Evolutionary conservation across 179 eudicot species (phyloP), one percentile per base, ranked within the genome.

Genomic region (Silene vulgaris): DNA sequence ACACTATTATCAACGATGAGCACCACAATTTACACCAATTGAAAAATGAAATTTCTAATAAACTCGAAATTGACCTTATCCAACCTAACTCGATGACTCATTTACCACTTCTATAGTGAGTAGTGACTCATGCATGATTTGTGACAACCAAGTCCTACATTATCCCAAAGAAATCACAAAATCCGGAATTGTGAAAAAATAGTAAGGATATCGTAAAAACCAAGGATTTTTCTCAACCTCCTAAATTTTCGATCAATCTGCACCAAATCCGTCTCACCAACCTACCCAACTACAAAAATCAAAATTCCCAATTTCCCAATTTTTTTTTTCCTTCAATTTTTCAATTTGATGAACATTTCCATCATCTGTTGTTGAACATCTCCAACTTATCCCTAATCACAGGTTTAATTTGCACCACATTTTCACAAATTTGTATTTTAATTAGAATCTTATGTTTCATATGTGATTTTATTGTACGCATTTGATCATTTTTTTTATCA

Each of bases 201-300:
- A 13, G 67, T 8, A 12, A 17, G 37, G 40, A 3, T 7, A 50
- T 48, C 76, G 1, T 62, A 45, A 59, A 73, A 61, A 61, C 35
- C 69, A 62, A 61, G 57, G 29, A 20, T 13, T 73, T 63, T 43
- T 35, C 23, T 14, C 60, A 8, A 13, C 19, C 12, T 56, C 77
- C 77, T 65, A 65, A 48, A 75, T 65, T 75, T 75, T 75, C 77
- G 77, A 75, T 43, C 71, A 65, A 75, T 65, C 77, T 75, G 77
- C 77, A 75, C 64, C n/a, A 75, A 75, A 43, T 75, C 63, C 77
- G 77, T 75, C 45, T 45, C 59, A 43, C 35, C 30, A 9, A 37
- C 30, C 50, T 29, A 13, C 59, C 37, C 35, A 57, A 56, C 3
- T 28, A 14, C 16, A 5, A 9, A 52, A 52, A 40, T n/a, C 17